These are phyloP conservation scores for Phytopythium cucurbitacearum DNA, from an alignment of 352 stramenopile species.

Conservation along the genomic window DNA sequence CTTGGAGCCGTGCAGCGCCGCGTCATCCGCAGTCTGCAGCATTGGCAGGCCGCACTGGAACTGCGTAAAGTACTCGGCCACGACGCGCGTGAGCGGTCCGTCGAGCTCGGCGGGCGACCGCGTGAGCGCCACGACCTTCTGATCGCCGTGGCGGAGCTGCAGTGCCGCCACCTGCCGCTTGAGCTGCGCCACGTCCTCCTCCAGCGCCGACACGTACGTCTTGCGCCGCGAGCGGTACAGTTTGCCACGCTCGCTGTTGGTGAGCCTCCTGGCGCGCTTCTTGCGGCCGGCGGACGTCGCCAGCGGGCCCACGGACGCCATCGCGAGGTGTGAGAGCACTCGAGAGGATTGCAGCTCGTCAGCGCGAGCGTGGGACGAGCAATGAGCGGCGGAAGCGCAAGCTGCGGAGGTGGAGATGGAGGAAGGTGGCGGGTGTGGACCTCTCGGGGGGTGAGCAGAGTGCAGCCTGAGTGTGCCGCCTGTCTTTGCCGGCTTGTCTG, in stretches of 20 bases:
- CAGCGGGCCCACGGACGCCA: no score
- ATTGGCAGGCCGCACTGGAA: slow-evolving; percentile 57
- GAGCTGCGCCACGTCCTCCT: slow-evolving; percentile 42
- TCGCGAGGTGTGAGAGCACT: no score
- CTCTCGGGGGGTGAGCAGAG: no score
- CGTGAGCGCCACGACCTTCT: slow-evolving; percentile 8
- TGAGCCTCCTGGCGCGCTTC: slow-evolving; percentile 40
- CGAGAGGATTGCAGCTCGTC: no score
- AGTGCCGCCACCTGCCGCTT: slow-evolving; percentile 40
- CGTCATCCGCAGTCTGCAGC: slow-evolving; percentile 12
- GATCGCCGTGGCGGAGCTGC: slow-evolving; percentile 19
- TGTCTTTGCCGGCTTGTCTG: no score
- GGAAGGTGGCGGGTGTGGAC: no score
- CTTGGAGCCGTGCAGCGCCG: slow-evolving; percentile 20
- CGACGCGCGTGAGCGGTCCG: slow-evolving; percentile 29
- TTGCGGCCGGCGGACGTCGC: slow-evolving; percentile 11
- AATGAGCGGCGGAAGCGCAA: no score
- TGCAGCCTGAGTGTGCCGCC: no score
- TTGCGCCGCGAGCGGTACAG: slow-evolving; percentile 52
- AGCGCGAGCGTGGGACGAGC: no score
- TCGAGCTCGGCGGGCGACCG: slow-evolving; percentile 9
- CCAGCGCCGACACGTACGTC: slow-evolving; percentile 36
- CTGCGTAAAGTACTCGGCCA: slow-evolving; percentile 59
- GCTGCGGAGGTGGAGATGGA: no score
- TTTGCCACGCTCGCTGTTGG: slow-evolving; percentile 60